Base-by-base conservation (phyloP, 805 yeast species). In the Lachancea dasiensis region DNA sequence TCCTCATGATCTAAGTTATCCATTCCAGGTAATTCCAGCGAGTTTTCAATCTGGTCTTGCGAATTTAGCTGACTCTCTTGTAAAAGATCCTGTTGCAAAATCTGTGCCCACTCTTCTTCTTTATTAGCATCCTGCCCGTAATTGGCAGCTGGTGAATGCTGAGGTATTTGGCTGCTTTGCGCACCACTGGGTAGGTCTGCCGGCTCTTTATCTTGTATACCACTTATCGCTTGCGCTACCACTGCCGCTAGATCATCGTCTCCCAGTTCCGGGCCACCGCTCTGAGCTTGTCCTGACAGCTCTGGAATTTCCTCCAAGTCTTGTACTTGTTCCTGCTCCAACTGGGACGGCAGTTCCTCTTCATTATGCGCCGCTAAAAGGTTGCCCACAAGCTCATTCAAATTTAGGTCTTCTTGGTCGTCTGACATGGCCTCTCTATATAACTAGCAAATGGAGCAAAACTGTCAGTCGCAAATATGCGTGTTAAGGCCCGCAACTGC, bases 191-290 rank as follows among this genome's bases (percentile, higher is more conserved):
- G 13, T 20, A 38, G 23, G 22, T 34, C 27, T 14, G 19, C 31
- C 4, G 34, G 13, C 15, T 27, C 31, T 8, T 33, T 28, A 7
- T 31, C 36, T 25, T 49, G 49, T 43, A 57, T 49, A 25, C 44
- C 41, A 10, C 57, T 54, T 22, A 66, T 64, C 2, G 71, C 71
- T 44, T 56, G 63, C 14, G 65, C 63, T 3, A 65, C 70, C 13
- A 61, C 66, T 15, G 63, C 58, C 15, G 61, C 69, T 19, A 66
- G 42, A 43, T 63, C 67, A 20, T 50, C 58, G 27, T 60, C 67
- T 7, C 44, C 41, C 14, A 38, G 23, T 20, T 32, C 37, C 3
- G 21, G 29, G 14, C 23, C 25, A 5, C 24, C 24, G 13, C 22
- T 26, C 28, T 17, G 37, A 27, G 25, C 13, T 8, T 22, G 27